These are phyloP conservation scores for Calycina herbarum DNA, from an alignment of 2,329 filamentous ascomycete species.

Conservation along the genomic window DNA sequence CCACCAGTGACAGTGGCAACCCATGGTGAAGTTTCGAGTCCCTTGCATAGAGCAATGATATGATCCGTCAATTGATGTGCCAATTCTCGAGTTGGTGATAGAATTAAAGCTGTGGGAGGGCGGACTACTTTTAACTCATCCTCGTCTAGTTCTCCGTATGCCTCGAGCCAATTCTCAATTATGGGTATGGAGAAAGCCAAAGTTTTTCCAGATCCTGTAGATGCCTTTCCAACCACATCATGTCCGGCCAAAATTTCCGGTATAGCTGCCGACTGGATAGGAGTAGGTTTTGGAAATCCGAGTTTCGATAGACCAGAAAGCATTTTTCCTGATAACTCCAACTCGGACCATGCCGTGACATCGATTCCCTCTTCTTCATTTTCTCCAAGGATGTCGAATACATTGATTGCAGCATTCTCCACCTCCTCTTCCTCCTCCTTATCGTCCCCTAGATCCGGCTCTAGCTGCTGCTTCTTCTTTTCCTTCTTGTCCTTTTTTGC, in stretches of 20 bases:
- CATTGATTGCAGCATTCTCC: constrained; percentile 22
- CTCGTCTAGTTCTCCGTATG: constrained; percentile 43
- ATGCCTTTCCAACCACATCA: constrained; percentile 93
- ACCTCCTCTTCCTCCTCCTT: constrained; percentile 37
- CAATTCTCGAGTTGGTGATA: constrained; percentile 90
- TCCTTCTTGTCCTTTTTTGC: constrained; percentile 29
- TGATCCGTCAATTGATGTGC: constrained; percentile 89
- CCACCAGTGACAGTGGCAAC: constrained; percentile 92
- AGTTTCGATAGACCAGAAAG: constrained; percentile 75
- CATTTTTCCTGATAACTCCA: constrained; percentile 71
- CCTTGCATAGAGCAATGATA: constrained; percentile 70
- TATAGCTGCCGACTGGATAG: constrained; percentile 78
- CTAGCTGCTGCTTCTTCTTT: constrained; percentile 37
- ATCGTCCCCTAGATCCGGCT: constrained; percentile 28
- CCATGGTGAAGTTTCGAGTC: constrained; percentile 60
- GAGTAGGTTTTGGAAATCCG: constrained; percentile 77
- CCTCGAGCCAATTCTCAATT: constrained; percentile 74
- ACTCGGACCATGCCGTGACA: constrained; percentile 73
- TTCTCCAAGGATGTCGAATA: constrained; percentile 48
- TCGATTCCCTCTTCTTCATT: constrained; percentile 63
- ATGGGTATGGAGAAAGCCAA: constrained; percentile 94
- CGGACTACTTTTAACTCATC: constrained; percentile 41
- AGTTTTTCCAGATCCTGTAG: constrained; percentile 95
- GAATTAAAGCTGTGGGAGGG: constrained; percentile 71
- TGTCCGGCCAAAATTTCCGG: constrained; percentile 79